Evolutionary conservation across 169 alveolate genomes (phyloP), one percentile per base, ranked within the genome.

Genomic region (Ichthyophthirius multifiliis): DNA sequence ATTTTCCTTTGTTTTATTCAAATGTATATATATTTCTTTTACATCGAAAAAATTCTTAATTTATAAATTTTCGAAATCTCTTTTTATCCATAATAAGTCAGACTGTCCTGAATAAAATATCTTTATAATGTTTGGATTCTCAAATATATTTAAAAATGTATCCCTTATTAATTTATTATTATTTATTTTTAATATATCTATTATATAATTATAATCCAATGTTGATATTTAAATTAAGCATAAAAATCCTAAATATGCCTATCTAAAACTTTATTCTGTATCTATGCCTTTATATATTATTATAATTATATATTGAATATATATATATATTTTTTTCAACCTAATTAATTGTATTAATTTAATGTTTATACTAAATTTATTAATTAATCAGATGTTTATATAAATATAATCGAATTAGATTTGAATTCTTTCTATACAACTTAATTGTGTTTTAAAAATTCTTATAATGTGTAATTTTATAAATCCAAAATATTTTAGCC

Each of bases 81-180:
- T 90, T 65, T 88, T 81, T 7, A 93, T 47, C 96, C 96, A 93
- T 43, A 67, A 44, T 18, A 90, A 62, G 78, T 93, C 96, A 48
- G 76, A 55, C 41, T 85, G 74, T 2, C 91, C 93, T n/a, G 94
- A 93, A 86, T 92, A 92, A 73, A 92, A 75, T 2, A 89, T 83
- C 79, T 92, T 92, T n/a, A 89, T 75, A 12, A 89, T 89, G 6
- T 82, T 63, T 4, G 77, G 77, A 84, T 88, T 83, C 37, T 76
- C 76, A 55, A 92, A 89, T 6, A 92, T 75, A 7, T 48, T 45
- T 27, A 80, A 83, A 30, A 67, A 37, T 27, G 35, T 4, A 18
- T 67, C 0, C 13, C 20, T 67, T 5, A 34, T 10, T 37, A n/a
- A 27, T 67, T 67, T 3, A 4, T 64, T 35, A 4, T 34, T 41